Conservation (phyloP, 169 alveolate genomes). For the Cryptosporidium xiaoi region DNA sequence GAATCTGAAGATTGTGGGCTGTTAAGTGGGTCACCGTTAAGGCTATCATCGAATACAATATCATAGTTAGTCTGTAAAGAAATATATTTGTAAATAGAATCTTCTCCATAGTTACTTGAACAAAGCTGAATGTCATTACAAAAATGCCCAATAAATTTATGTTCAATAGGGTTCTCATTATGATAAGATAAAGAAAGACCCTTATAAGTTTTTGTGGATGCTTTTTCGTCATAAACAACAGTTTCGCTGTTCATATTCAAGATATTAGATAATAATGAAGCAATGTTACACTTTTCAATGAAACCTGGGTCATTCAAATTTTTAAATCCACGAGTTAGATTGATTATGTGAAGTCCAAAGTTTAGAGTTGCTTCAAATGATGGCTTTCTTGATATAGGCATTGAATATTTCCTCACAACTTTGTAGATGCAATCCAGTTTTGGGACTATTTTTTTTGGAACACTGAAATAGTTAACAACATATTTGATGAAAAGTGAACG, state of each 20-base stretch:
- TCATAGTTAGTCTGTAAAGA: constrained; percentile 17
- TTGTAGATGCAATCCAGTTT: constrained; percentile 27
- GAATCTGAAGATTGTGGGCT: background rate
- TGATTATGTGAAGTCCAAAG: constrained; percentile 22
- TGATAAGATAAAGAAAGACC: constrained; percentile 26
- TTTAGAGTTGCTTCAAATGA: constrained; percentile 45
- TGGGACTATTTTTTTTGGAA: constrained; percentile 35
- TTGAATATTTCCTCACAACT: constrained; percentile 7
- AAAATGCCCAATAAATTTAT: background rate
- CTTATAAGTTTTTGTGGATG: constrained; percentile 23
- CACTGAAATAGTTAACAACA: constrained; percentile 43
- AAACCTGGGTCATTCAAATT: constrained; percentile 19
- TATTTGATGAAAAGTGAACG: constrained; percentile 34
- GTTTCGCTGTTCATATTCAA: constrained; percentile 28
- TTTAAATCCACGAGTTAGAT: constrained; percentile 35
- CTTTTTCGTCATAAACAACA: constrained; percentile 25
- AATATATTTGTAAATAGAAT: background rate
- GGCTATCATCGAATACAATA: constrained; percentile 30
- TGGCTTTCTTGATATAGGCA: constrained; percentile 5
- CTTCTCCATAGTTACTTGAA: background rate
- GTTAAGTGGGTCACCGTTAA: constrained; percentile 16
- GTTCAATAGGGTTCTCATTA: constrained; percentile 22
- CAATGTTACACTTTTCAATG: constrained; percentile 32
- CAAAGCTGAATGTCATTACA: constrained; percentile 25
- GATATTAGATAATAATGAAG: constrained; percentile 41